These are phyloP conservation scores for Pyrenula massariospora DNA, from an alignment of 495 filamentous ascomycete species.

Conservation along the genomic window DNA sequence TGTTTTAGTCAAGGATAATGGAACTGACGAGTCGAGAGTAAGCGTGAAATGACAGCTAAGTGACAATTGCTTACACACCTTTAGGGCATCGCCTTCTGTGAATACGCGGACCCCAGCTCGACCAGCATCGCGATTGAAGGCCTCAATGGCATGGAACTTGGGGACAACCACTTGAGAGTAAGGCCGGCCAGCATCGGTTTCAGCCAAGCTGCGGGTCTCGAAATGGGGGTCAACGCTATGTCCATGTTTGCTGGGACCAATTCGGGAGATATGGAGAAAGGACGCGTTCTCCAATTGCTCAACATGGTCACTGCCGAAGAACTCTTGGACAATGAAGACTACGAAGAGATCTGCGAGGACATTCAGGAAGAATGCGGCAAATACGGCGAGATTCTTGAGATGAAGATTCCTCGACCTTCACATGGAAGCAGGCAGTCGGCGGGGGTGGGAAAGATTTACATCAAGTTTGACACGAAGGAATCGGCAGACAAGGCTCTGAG, in stretches of 20 bases:
- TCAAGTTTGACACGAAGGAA: constrained; percentile 77
- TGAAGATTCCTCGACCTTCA: constrained; percentile 84
- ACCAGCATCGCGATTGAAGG: constrained; percentile 85
- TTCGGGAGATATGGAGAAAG: constrained; percentile 59
- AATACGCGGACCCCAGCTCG: constrained; percentile 67
- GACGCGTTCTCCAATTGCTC: constrained; percentile 76
- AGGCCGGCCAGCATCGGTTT: constrained; percentile 82
- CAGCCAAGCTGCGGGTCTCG: constrained; percentile 77
- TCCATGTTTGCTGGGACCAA: constrained; percentile 95
- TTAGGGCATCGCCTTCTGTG: constrained; percentile 93
- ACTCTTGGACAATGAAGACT: constrained; percentile 85
- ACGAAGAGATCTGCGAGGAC: constrained; percentile 93
- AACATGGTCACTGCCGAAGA: constrained; percentile 99
- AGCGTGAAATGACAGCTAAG: constrained; percentile 21
- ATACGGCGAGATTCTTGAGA: constrained; percentile 67
- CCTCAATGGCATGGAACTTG: constrained; percentile 83
- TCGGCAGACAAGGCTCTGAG: constrained; percentile 73
- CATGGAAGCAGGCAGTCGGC: constrained; percentile 69
- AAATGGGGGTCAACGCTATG: constrained; percentile 97
- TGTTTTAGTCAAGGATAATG: constrained; percentile 75
- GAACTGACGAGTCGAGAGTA: constrained; percentile 81
- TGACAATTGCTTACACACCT: constrained; percentile 9
- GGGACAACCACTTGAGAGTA: constrained; percentile 75
- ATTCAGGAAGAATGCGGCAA: constrained; percentile 85
- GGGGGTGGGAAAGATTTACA: constrained; percentile 94